Evolutionary conservation across 257 asterid genomes (phyloP), one percentile per base, ranked within the genome.

Genomic region (Datura wrightii): DNA sequence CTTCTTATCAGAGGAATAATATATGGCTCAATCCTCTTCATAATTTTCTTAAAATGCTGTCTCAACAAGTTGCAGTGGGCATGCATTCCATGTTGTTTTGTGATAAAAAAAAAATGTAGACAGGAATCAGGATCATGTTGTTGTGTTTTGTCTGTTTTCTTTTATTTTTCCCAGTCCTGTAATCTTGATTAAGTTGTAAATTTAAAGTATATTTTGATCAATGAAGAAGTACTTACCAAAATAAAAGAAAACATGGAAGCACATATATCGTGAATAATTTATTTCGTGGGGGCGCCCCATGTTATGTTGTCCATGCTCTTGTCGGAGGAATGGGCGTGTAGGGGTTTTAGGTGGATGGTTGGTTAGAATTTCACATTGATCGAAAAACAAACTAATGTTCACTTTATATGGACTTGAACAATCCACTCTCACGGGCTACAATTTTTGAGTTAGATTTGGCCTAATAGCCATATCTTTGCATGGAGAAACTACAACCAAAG

Each of bases 1-100:
- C 85, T 93, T 87, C 91, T 71, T 94, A 71, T 89, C 87, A 8
- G 90, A 85, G 36, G 86, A 78, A 18, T 63, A 52, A 78, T 72
- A 53, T 14, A 44, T 82, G 37, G 31, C 41, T 76, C 24, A 50
- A 5, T 19, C 44, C 24, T 44, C 50, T 24, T 69, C 52, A 50
- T 34, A 19, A 13, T 31, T 50, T 31, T 46, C 31, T 76, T 54
- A 13, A 14, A 50, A 76, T 24, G 46, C 31, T 48, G 14, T 76
- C 39, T 52, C 82, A 52, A 76, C 60, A 24, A 76, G 46, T 14
- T 76, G 82, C 24, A 13, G 44, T 14, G 41, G 50, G 14, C 60
- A 50, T 50, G 82, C 50, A 46, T 74, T 11, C 76, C 52, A 16
- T 69, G 52, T 67, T 67, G 50, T 15, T 37, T 39, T 39, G 14